Evolutionary conservation across 352 stramenopile genomes (phyloP).

Genomic region (Globisporangium acanthophoron): DNA sequence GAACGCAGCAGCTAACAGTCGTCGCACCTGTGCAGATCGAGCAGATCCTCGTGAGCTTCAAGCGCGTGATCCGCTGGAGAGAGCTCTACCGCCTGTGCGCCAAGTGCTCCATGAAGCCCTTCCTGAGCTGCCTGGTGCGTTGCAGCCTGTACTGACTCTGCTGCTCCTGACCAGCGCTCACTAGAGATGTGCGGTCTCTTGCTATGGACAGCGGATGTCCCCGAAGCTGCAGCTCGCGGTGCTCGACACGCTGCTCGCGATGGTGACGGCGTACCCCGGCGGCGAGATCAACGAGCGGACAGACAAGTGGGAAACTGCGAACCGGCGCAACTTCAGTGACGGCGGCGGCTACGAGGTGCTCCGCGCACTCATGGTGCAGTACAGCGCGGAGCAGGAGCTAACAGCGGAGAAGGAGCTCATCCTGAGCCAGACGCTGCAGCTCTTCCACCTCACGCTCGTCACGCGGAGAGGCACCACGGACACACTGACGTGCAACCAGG

Average conservation of each 20-base stretch:
- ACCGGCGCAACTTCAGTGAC: slow-evolving; percentile 72
- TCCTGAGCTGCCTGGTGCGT: slow-evolving; percentile 63
- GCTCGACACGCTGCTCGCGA: slow-evolving; percentile 57
- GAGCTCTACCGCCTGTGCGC: slow-evolving; percentile 76
- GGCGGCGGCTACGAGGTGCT: slow-evolving; percentile 67
- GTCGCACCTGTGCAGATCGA: slow-evolving; percentile 35
- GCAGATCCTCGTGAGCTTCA: slow-evolving; percentile 61
- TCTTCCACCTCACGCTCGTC: slow-evolving; percentile 68
- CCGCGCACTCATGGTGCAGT: slow-evolving; percentile 58
- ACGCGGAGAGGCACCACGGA: slow-evolving; percentile 46
- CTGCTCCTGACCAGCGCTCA: not conserved
- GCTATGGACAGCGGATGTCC: slow-evolving; percentile 33
- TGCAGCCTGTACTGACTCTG: not conserved
- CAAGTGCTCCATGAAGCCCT: slow-evolving; percentile 81
- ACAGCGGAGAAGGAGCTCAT: slow-evolving; percentile 26
- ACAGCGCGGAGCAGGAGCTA: slow-evolving; percentile 24
- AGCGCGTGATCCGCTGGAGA: slow-evolving; percentile 69
- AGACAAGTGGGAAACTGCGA: slow-evolving; percentile 70
- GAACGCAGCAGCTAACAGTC: not conserved
- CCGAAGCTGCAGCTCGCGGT: slow-evolving; percentile 44
- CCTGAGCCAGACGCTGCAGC: slow-evolving; percentile 40
- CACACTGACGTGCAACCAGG: slow-evolving; percentile 42
- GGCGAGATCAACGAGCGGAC: slow-evolving; percentile 49
- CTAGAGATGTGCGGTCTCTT: not conserved
- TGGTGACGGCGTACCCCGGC: slow-evolving; percentile 51